Conservation (phyloP, 2,329 filamentous ascomycete species). For the Cordyceps fumosorosea region DNA sequence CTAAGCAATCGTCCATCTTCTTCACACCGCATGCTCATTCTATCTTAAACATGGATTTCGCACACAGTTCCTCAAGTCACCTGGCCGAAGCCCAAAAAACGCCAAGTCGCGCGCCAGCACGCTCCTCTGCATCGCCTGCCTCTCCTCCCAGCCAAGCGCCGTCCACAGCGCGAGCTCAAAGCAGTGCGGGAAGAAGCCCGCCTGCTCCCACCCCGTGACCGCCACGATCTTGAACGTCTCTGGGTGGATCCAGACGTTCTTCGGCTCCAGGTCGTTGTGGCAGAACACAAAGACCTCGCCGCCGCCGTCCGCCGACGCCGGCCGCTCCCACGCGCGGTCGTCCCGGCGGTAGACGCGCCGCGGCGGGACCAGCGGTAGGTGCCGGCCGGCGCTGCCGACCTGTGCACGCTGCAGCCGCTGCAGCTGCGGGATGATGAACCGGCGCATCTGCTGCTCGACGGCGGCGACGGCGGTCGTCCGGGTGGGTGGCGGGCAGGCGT, state of each 20-base stretch:
- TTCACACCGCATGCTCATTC: not conserved
- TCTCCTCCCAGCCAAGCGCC: not conserved
- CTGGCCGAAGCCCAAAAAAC: not conserved
- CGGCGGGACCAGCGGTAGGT: not conserved
- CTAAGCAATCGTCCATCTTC: too few species aligned
- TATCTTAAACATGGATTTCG: not conserved
- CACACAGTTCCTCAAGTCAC: not conserved
- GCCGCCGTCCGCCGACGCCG: not conserved
- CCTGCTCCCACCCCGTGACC: not conserved
- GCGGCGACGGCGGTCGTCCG: not conserved
- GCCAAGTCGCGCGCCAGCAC: not conserved
- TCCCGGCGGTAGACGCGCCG: not conserved
- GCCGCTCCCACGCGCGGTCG: not conserved
- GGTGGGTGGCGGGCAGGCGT: not conserved
- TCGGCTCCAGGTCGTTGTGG: not conserved
- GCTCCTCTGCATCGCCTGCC: not conserved
- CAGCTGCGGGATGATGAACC: not conserved
- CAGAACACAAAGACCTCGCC: not conserved
- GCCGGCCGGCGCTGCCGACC: not conserved
- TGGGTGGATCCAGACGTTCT: not conserved
- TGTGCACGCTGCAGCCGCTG: not conserved
- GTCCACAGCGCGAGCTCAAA: constrained; percentile 4
- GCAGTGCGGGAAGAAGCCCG: not conserved
- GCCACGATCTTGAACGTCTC: not conserved
- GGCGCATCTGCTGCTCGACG: not conserved